These are phyloP conservation scores for Cladorrhinum sp. DNA, from an alignment of 2,329 filamentous ascomycete species.

Conservation along the genomic window DNA sequence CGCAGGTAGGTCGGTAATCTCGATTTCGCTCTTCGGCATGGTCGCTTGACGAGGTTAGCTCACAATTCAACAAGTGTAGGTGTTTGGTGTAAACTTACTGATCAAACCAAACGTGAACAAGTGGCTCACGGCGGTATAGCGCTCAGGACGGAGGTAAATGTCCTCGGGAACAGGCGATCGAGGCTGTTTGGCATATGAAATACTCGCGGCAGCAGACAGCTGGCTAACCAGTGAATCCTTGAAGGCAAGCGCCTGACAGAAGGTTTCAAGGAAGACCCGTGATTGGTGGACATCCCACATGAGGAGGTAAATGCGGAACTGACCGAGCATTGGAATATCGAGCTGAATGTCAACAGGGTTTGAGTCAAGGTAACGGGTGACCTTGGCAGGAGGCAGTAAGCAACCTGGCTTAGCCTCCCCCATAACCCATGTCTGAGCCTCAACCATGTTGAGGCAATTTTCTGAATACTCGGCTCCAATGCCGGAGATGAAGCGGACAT, in stretches of 20 bases:
- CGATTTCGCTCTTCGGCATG: conserved; percentile 60
- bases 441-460: conserved; percentile 48
- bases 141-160: conserved; percentile 62
- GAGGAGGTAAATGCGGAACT: conserved; percentile 74
- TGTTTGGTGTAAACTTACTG: conserved; percentile 48
- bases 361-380: conserved; percentile 71
- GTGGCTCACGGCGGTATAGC: conserved; percentile 66
- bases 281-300: conserved; percentile 58
- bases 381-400: conserved; percentile 64
- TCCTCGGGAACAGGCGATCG: conserved; percentile 58
- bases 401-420: conserved; percentile 53
- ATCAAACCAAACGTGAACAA: conserved; percentile 69
- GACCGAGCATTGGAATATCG: conserved; percentile 73
- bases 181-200: conserved; percentile 60
- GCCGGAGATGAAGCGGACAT: conserved; percentile 66
- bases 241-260: conserved; percentile 55
- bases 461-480: conserved; percentile 58
- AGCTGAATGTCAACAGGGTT: conserved; percentile 76
- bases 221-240: conserved; percentile 55
- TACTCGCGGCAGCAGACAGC: conserved; percentile 55
- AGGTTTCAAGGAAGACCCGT: conserved; percentile 55
- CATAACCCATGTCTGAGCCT: conserved; percentile 40
- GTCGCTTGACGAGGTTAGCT: conserved; percentile 40
- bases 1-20: conserved; percentile 62
- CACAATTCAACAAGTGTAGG: conserved; percentile 15